These are phyloP conservation scores for Talinum fruticosum DNA, from an alignment of 148 eudicot species.

Conservation along the genomic window DNA sequence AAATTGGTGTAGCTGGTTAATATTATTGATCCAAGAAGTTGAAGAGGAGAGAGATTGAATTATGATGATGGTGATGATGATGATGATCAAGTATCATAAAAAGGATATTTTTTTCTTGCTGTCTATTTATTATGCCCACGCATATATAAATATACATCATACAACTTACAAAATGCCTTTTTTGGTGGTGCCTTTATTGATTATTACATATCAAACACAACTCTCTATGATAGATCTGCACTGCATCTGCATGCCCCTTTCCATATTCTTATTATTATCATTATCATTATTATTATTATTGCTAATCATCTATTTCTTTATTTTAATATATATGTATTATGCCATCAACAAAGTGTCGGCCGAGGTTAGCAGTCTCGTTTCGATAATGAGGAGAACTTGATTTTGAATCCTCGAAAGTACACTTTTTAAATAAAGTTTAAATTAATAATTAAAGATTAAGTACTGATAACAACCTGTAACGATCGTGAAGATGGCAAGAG, in stretches of 20 bases:
- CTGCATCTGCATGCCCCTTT: not conserved
- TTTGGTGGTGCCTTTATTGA: not conserved
- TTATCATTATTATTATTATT: not conserved
- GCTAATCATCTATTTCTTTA: no score
- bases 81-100: not conserved
- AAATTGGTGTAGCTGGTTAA: not conserved
- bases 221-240: conserved; percentile 11
- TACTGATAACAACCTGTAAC: no score
- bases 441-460: no score
- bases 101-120: conserved; percentile 1
- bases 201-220: conserved; percentile 5
- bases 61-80: not conserved
- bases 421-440: no score
- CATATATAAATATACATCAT: not conserved
- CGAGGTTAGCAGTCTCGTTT: no score
- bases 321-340: no score
- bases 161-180: conserved; percentile 9
- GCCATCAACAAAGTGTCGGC: no score
- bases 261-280: not conserved
- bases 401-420: no score
- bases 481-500: no score
- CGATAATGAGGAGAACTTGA: no score
- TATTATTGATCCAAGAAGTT: not conserved
- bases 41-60: not conserved
- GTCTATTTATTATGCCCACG: conserved; percentile 10